phyloP scores from a whole-genome alignment of 1,284 basidiomycete species.

The Trichosporon coremiiforme region DNA sequence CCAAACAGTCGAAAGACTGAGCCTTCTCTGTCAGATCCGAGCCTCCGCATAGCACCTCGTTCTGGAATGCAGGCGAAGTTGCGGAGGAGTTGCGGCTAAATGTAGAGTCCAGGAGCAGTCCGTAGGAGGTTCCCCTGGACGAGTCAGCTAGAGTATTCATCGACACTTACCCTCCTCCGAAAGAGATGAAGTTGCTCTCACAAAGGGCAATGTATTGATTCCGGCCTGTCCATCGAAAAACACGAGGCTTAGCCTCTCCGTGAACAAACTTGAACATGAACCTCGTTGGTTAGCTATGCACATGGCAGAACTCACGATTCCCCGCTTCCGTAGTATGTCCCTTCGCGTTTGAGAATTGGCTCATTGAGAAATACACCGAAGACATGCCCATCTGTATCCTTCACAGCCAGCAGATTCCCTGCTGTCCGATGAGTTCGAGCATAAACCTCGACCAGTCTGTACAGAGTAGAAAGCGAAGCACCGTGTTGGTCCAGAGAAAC shows the following conservation, averaged over 20 bases:
- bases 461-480: conserved; percentile 85
- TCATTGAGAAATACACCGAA: conserved; percentile 85
- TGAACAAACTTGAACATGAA: conserved; percentile 69
- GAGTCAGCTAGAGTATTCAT: background rate
- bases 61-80: conserved; percentile 81
- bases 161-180: conserved; percentile 78
- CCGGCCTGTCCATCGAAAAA: conserved; percentile 83
- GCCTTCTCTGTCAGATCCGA: conserved; percentile 61
- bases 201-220: conserved; percentile 91
- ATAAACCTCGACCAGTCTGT: conserved; percentile 63
- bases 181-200: conserved; percentile 75
- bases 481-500: conserved; percentile 90
- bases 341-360: conserved; percentile 63
- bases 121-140: conserved; percentile 77
- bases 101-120: conserved; percentile 82
- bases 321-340: conserved; percentile 77
- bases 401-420: conserved; percentile 64
- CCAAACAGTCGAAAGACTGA: conserved; percentile 73
- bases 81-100: conserved; percentile 82
- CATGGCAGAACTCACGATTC: conserved; percentile 68
- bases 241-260: conserved; percentile 58
- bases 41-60: conserved; percentile 72
- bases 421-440: conserved; percentile 43
- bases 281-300: conserved; percentile 56
- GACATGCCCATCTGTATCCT: conserved; percentile 64